These are phyloP conservation scores for Chalciporus piperatus DNA, from an alignment of 768 basidiomycete species.

Conservation along the genomic window DNA sequence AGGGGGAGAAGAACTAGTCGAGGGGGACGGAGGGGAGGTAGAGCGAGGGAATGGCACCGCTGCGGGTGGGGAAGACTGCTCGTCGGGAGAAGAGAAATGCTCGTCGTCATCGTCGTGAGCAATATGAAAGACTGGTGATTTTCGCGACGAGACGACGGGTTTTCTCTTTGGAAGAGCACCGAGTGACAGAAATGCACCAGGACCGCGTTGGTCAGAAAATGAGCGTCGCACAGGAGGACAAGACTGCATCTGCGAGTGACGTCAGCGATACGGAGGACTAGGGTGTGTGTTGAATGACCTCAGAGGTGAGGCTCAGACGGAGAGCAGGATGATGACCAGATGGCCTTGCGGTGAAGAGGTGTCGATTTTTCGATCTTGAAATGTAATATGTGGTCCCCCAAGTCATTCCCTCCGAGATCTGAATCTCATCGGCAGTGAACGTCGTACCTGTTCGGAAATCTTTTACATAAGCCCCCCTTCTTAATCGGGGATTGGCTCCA, in stretches of 20 bases:
- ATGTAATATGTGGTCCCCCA: conserved; percentile 2
- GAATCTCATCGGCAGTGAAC: conserved; percentile 19
- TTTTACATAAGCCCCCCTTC: background rate
- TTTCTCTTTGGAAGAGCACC: conserved; percentile 44
- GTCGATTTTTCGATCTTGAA: conserved; percentile 10
- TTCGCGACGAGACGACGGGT: conserved; percentile 14
- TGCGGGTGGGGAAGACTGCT: conserved; percentile 8
- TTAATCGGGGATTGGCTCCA: conserved; percentile 15
- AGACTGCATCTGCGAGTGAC: conserved; percentile 15
- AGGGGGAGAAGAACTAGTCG: background rate
- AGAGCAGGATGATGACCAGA: background rate
- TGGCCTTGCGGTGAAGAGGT: too few species aligned
- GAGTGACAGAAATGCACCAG: conserved; percentile 50
- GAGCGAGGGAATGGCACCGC: conserved; percentile 43
- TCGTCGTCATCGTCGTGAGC: conserved; percentile 26
- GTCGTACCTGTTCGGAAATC: background rate
- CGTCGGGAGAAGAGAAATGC: conserved; percentile 12
- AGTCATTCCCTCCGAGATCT: conserved; percentile 14
- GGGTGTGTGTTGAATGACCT: background rate
- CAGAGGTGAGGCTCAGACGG: background rate
- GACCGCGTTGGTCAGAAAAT: conserved; percentile 40
- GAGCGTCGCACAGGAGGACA: conserved; percentile 14
- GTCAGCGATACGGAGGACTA: conserved; percentile 1
- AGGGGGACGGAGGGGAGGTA: conserved; percentile 12
- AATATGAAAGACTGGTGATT: conserved; percentile 19